These are phyloP conservation scores for Leersia perrieri DNA, from an alignment of 176 grass and related monocot genomes.

Conservation along the genomic window DNA sequence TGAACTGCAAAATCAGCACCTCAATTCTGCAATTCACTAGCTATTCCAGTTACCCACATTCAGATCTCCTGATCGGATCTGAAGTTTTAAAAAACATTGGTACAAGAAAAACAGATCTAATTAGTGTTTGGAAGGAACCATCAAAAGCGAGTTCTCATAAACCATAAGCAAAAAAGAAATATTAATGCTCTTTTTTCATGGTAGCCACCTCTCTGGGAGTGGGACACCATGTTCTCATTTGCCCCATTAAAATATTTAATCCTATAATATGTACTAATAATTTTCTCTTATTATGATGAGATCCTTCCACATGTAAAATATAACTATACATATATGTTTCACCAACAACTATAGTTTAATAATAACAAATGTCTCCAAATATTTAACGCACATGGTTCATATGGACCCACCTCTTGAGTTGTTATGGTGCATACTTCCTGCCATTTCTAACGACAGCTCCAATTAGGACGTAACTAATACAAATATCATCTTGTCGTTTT, in stretches of 20 bases:
- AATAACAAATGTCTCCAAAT: not conserved
- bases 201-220: not conserved
- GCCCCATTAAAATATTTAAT: not conserved
- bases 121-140: not conserved
- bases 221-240: constrained; percentile 8
- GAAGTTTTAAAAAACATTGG: not conserved
- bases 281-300: not conserved
- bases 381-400: not conserved
- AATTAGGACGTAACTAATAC: too few relatives aligned
- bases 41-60: not conserved
- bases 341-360: too few relatives aligned
- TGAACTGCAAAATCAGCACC: not conserved
- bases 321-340: too few relatives aligned
- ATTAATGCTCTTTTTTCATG: not conserved
- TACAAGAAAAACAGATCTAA: constrained; percentile 3
- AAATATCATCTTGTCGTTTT: too few relatives aligned
- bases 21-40: not conserved
- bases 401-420: not conserved
- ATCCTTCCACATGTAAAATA: not conserved
- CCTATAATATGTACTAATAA: not conserved
- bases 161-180: not conserved
- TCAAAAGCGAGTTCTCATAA: not conserved
- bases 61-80: constrained; percentile 36
- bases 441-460: not conserved
- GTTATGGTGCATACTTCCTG: not conserved